Evolutionary conservation across 2,329 filamentous ascomycete genomes (phyloP), one percentile per base, ranked within the genome.

Genomic region (Ilyonectria robusta): DNA sequence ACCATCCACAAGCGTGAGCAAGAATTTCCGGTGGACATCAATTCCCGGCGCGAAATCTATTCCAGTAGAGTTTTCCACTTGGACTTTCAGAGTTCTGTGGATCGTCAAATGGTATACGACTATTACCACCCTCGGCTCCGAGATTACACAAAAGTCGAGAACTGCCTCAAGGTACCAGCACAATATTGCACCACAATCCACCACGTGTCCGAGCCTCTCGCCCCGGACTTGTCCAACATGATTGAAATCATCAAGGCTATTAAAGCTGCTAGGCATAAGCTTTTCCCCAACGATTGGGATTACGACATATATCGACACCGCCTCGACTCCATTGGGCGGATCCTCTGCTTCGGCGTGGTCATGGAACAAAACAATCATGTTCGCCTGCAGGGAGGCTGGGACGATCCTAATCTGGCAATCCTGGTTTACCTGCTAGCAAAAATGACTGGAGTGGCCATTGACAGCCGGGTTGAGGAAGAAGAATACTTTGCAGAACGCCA

Each of bases 281-380:
- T 62, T 2, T 68, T 59, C 6, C 62, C 64, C 7, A 29, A 65
- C 13, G 69, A 63, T 10, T 71, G 66, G 67, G 35, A 65, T 2
- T 2, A 31, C 21, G 62, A 66, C 10, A 17, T 56, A 0, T 55
- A 51, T 10, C 8, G 13, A 17, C 13, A 54, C 19, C 46, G n/a
- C 1, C 54, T 62, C 7, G 58, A 64, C 15, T 23, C 17, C 6
- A n/a, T 72, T 7, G 69, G 67, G 1, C 59, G 60, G 2, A 58
- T 56, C 4, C 55, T 72, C 4, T 71, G 70, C 40, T 72, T 72
- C 13, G 69, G 69, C 2, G 67, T 62, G 1, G 40, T 71, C 17
- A 10, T 70, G 23, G 23, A 69, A 4, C 17, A 50, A 3, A 8
- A 35, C 47, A 29, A 26, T 4, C 15, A 48, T 3, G 57, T 51